Percentiles rank a stretch among this genome's conserved stretches.
Conservation (phyloP, 2,329 filamentous ascomycete species). For the Cladosporium sp. region DNA sequence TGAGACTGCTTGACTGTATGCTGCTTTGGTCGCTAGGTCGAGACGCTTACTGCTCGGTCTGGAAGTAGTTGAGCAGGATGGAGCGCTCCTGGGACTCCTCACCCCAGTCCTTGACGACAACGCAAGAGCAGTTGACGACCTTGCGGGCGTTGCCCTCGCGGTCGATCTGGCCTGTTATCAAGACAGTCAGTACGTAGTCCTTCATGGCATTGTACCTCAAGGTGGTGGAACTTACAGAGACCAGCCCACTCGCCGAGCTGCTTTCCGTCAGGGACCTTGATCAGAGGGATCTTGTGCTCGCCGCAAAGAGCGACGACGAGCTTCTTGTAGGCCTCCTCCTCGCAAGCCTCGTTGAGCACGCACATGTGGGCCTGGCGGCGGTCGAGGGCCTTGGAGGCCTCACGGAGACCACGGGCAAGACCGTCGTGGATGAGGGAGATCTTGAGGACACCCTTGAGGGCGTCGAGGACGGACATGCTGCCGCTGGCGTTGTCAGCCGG, state of each 20-base stretch:
- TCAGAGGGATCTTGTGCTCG: constrained; percentile 99
- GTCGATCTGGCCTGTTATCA: constrained; percentile 78
- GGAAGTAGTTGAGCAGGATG: constrained; percentile 99
- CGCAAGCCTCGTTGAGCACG: constrained; percentile 98
- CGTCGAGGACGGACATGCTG: constrained; percentile 91
- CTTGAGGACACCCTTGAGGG: constrained; percentile 98
- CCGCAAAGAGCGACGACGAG: constrained; percentile 96
- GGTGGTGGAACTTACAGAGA: constrained; percentile 71
- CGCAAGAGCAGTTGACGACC: constrained; percentile 99
- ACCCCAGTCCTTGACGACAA: constrained; percentile 99
- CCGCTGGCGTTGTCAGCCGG: constrained; percentile 77
- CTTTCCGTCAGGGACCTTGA: constrained; percentile 99
- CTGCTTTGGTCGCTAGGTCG: constrained; percentile 1
- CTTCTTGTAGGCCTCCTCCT: constrained; percentile 99
- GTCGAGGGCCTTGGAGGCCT: constrained; percentile 98
- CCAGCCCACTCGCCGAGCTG: constrained; percentile 99
- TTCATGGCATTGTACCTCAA: not conserved
- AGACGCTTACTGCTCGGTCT: constrained; percentile 61
- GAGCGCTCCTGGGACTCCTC: constrained; percentile 99
- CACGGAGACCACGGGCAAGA: constrained; percentile 94
- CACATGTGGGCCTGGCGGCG: constrained; percentile 99
- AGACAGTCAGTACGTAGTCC: not conserved
- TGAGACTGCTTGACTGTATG: constrained; percentile 4
- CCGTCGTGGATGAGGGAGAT: constrained; percentile 99
- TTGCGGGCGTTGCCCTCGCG: constrained; percentile 99